Evolutionary conservation across 495 filamentous ascomycete species (phyloP), one percentile per base, ranked within the genome.

Genomic region (Mytilinidion resinicola): DNA sequence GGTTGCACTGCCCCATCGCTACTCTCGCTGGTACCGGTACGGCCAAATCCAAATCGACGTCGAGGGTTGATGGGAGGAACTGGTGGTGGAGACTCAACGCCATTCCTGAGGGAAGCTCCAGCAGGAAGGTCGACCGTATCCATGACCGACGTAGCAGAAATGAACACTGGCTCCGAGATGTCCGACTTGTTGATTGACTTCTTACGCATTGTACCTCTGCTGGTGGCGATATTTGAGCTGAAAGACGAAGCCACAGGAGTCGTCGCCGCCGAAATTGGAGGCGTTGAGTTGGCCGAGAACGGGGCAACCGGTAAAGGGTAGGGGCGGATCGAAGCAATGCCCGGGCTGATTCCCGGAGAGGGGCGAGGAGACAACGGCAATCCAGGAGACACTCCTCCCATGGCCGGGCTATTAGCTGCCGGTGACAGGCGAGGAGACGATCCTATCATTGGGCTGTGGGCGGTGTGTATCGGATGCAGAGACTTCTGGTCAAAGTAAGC

Each of bases 141-240:
- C 20, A 93, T 80, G 43, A 84, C 85, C 9, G 85, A 90, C 9
- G 89, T 93, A 19, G 79, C 82, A 36, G 82, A 87, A n/a, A 92
- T 70, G 55, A 95, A 86, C 0, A 80, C 87, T 0, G 90, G 90
- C 61, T 93, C 90, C 3, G 89, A 92, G 39, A 96, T 95, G 30
- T 86, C 82, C 36, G 78, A 74, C 66, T 92, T 90, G 64, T 82
- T 85, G 48, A 93, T 75, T 0, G 80, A 75, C 38, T 82, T 82
- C 75, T 90, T 93, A 54, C 70, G 76, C 20, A 35, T 68, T 21
- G 70, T 68, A 62, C 15, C 70, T 69, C 57, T 76, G 68, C 20
- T 70, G 64, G 19, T 64, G 68, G 65, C 17, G 38, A 42, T 21
- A 36, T 58, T 64, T 57, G 54, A 34, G 34, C 65, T 35, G 58